phyloP scores from a whole-genome alignment of 2,329 filamentous ascomycete genomes.

The Fonsecaea nubica region DNA sequence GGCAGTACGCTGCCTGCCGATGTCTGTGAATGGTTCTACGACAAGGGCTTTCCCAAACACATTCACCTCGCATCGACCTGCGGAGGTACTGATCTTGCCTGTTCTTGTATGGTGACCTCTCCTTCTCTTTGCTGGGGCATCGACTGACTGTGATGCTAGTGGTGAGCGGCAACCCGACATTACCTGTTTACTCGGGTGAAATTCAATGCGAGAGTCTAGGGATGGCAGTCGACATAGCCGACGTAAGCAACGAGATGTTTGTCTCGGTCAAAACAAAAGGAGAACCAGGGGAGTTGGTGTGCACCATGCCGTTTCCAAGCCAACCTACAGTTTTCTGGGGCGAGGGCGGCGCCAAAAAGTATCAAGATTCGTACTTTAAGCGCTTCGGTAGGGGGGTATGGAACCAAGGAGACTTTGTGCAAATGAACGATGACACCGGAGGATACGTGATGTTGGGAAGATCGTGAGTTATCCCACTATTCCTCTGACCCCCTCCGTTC shows the following conservation, averaged over 20 bases:
- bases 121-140: neutral
- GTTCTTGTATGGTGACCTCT: constrained; percentile 9
- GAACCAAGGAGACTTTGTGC: constrained; percentile 70
- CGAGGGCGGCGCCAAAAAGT: constrained; percentile 1
- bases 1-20: neutral
- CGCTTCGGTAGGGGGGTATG: constrained; percentile 14
- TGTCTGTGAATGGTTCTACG: constrained; percentile 11
- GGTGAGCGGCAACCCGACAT: constrained; percentile 66
- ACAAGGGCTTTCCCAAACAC: neutral
- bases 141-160: constrained; percentile 23
- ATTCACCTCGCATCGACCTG: constrained; percentile 1
- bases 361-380: constrained; percentile 5
- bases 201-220: constrained; percentile 61
- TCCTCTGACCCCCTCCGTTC: neutral
- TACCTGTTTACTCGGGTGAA: constrained; percentile 67
- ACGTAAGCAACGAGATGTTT: neutral
- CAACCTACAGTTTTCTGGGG: constrained; percentile 8
- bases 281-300: constrained; percentile 12
- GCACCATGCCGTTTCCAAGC: neutral
- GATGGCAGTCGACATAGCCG: constrained; percentile 38
- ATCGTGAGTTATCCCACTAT: constrained; percentile 2
- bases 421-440: constrained; percentile 17
- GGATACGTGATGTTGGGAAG: constrained; percentile 24
- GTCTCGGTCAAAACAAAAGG: neutral
- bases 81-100: constrained; percentile 11